Evolutionary conservation across 2,329 filamentous ascomycete genomes (phyloP).

Genomic region (Aspergillus vadensis): DNA sequence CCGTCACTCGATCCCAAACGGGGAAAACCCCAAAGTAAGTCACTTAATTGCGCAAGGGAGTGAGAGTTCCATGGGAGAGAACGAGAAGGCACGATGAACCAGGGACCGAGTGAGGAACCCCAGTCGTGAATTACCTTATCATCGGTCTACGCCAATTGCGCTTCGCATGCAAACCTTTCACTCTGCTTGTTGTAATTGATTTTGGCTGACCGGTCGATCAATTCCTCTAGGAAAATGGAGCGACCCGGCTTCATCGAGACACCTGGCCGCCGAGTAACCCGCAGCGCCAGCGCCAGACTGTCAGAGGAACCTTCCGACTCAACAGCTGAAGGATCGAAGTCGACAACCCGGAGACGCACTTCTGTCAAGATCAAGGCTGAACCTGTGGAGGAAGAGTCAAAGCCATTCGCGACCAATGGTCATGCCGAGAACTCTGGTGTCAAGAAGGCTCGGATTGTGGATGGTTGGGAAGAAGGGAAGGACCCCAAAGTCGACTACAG

Average conservation of each 20-base stretch:
- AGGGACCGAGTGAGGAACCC: not conserved
- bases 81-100: not conserved
- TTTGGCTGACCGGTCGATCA: conserved; percentile 1
- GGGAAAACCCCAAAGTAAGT: conserved; percentile 55
- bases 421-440: conserved; percentile 21
- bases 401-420: conserved; percentile 23
- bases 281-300: conserved; percentile 41
- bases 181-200: not conserved
- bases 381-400: conserved; percentile 25
- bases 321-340: conserved; percentile 28
- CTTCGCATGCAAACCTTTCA: not conserved
- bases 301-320: conserved; percentile 36
- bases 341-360: conserved; percentile 34
- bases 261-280: conserved; percentile 48
- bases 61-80: not conserved
- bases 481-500: conserved; percentile 50
- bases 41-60: conserved; percentile 17
- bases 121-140: not conserved
- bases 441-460: conserved; percentile 37
- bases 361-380: conserved; percentile 33
- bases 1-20: conserved; percentile 54
- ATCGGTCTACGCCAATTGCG: not conserved
- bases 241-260: conserved; percentile 57
- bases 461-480: conserved; percentile 45
- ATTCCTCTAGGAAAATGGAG: conserved; percentile 50